Percentiles rank a stretch among this genome's conserved stretches.
These are phyloP conservation scores for Cicer bijugum DNA, from an alignment of 306 rosid species.

Conservation along the genomic window DNA sequence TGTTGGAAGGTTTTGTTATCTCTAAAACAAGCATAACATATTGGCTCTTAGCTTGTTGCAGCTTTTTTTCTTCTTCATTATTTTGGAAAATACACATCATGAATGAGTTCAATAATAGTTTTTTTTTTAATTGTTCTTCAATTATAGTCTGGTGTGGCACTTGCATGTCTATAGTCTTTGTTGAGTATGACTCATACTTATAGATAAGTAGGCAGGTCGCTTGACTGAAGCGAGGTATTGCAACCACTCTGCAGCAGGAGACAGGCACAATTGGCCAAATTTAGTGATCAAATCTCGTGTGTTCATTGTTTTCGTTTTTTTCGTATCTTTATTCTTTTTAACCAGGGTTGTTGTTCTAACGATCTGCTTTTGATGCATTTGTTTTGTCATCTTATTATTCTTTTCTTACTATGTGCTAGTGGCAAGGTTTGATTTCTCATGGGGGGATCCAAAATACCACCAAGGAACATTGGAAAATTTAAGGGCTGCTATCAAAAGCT, in stretches of 20 bases:
- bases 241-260: too few species aligned
- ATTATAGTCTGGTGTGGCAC: slow-evolving; percentile 5
- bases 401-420: slow-evolving; percentile 55
- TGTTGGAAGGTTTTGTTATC: background rate
- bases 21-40: too few species aligned
- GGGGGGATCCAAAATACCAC: slow-evolving; percentile 80
- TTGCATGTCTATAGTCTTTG: slow-evolving; percentile 10
- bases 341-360: too few species aligned
- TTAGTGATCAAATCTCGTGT: too few species aligned
- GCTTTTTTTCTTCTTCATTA: background rate
- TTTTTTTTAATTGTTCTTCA: slow-evolving; percentile 1
- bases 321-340: too few species aligned
- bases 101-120: slow-evolving; percentile 18
- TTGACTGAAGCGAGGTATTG: too few species aligned
- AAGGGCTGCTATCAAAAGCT: slow-evolving; percentile 60
- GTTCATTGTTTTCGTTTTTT: too few species aligned
- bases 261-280: too few species aligned
- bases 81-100: slow-evolving; percentile 14
- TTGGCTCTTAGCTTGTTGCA: background rate
- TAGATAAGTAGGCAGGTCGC: too few species aligned
- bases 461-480: slow-evolving; percentile 83
- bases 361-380: slow-evolving; percentile 1
- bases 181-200: too few species aligned
- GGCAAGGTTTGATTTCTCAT: slow-evolving; percentile 85
- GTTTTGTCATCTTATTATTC: slow-evolving; percentile 18